These are phyloP conservation scores for Neodidymelliopsis sp. DNA, from an alignment of 2,329 filamentous ascomycete genomes.

Conservation along the genomic window DNA sequence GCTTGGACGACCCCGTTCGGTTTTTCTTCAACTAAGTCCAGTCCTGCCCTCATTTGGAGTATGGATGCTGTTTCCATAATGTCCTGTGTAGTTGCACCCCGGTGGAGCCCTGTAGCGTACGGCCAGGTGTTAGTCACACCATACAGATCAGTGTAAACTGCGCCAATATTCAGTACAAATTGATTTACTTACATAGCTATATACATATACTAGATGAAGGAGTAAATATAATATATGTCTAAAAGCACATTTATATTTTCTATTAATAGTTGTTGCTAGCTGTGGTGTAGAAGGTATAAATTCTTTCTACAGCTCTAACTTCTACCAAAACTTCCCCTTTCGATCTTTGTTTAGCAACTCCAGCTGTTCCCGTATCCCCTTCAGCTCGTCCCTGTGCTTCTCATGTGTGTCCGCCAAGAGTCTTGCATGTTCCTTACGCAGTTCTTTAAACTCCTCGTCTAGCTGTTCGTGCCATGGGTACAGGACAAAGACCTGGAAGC, in stretches of 20 bases:
- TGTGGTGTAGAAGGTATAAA: too few relatives aligned
- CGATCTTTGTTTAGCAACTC: constrained; percentile 24
- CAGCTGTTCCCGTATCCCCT: constrained; percentile 32
- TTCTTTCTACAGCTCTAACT: too few relatives aligned
- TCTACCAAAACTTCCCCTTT: too few relatives aligned
- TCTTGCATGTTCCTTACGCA: constrained; percentile 64
- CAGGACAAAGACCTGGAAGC: constrained; percentile 73
- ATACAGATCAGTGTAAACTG: too few relatives aligned
- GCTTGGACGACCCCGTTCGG: constrained; percentile 53
- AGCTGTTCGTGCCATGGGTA: constrained; percentile 75
- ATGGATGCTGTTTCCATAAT: constrained; percentile 65
- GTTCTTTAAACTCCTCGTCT: constrained; percentile 65
- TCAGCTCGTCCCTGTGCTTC: constrained; percentile 30
- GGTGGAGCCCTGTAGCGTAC: too few relatives aligned
- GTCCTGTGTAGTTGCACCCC: constrained; percentile 67
- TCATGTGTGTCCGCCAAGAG: constrained; percentile 33
- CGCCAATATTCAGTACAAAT: too few relatives aligned
- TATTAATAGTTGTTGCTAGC: too few relatives aligned
- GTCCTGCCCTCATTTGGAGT: constrained; percentile 61
- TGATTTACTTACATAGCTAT: too few relatives aligned
- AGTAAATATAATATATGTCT: too few relatives aligned
- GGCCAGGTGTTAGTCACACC: too few relatives aligned
- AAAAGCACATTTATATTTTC: too few relatives aligned
- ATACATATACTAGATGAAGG: too few relatives aligned
- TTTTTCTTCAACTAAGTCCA: constrained; percentile 57